Base-by-base conservation (phyloP, 352 stramenopile genomes). In the Globisporangium okanoganense region DNA sequence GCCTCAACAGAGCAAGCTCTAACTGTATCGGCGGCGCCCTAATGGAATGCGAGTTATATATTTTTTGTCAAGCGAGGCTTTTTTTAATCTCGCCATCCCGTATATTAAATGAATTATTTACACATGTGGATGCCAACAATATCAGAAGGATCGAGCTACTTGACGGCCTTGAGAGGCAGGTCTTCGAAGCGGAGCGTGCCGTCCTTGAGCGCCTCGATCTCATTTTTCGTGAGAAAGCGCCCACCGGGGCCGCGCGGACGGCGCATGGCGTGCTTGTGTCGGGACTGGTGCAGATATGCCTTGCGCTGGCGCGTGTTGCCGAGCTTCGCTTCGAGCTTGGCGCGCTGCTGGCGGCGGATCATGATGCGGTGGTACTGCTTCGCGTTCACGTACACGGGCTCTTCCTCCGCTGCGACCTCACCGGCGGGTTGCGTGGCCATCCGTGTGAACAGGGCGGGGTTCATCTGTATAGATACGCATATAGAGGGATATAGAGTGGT, bases 311-410 rank as follows among this genome's bases (percentile, higher is more conserved):
- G 81, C 47, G 70, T 64, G 55, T 83, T 90, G 45, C 82, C 82
- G 14, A 95, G 71, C 68, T 95, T 94, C 20, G 84, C 81, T 58
- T 95, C 88, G 18, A 94, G 77, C 65, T 96, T 96, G 40, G 86
- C 83, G 40, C 86, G 78, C 65, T 94, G 85, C 58, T 96, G 82
- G 61, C 88, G 80, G 50, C 88, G 86, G 50, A 95, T 86, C 79
- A 96, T 89, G 64, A 96, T 96, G 20, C 88, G 82, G 64, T 94
- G 84, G 65, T 96, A 96, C 65, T 96, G 88, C 73, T 96, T 96
- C 49, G 86, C 88, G 62, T 96, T 96, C 38, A 96, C 88, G 62
- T 95, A 96, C 41, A 96, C 85, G 8, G 87, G 87, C 52, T 95
- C 85, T 67, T 96, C 87, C 35, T 96, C 87, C 3, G 47, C 7